Conservation (phyloP, 108 stramenopile genomes). For the Skeletonema costatum region DNA sequence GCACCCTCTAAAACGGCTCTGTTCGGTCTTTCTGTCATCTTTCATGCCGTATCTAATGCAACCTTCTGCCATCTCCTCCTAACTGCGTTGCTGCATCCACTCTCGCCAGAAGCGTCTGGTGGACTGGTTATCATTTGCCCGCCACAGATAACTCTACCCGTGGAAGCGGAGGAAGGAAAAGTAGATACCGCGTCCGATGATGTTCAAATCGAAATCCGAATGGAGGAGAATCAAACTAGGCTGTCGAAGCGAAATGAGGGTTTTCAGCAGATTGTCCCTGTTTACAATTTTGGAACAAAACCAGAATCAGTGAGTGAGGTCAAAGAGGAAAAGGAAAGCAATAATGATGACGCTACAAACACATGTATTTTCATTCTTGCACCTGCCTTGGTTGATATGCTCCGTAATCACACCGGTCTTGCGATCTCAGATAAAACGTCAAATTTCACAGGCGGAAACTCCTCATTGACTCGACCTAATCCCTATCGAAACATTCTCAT, state of each 20-base stretch:
- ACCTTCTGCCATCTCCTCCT: conserved; percentile 68
- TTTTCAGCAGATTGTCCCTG: conserved; percentile 13
- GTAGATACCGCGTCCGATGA: conserved; percentile 1
- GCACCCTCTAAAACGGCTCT: conserved; percentile 86
- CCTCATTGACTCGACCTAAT: conserved; percentile 19
- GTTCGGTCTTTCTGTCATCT: conserved; percentile 68
- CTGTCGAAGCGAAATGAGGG: conserved; percentile 2
- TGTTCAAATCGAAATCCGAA: conserved; percentile 55
- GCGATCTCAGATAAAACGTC: conserved; percentile 34
- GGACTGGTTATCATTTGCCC: conserved; percentile 48
- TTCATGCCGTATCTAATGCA: conserved; percentile 70
- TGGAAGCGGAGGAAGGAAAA: conserved; percentile 2
- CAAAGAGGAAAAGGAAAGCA: not conserved
- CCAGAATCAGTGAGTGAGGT: not conserved
- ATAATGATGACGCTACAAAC: conserved; percentile 18
- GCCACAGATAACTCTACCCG: conserved; percentile 58
- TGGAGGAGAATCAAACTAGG: conserved; percentile 40
- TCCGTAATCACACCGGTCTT: conserved; percentile 47
- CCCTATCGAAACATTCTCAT: conserved; percentile 46
- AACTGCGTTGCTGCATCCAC: conserved; percentile 79
- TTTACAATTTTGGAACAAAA: conserved; percentile 32
- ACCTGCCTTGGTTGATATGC: conserved; percentile 70
- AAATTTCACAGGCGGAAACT: conserved; percentile 8
- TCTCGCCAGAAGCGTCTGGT: conserved; percentile 67
- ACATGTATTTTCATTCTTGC: conserved; percentile 74